These are phyloP conservation scores for Starmerella ratchasimensis DNA, from an alignment of 805 yeast genomes.

Conservation along the genomic window DNA sequence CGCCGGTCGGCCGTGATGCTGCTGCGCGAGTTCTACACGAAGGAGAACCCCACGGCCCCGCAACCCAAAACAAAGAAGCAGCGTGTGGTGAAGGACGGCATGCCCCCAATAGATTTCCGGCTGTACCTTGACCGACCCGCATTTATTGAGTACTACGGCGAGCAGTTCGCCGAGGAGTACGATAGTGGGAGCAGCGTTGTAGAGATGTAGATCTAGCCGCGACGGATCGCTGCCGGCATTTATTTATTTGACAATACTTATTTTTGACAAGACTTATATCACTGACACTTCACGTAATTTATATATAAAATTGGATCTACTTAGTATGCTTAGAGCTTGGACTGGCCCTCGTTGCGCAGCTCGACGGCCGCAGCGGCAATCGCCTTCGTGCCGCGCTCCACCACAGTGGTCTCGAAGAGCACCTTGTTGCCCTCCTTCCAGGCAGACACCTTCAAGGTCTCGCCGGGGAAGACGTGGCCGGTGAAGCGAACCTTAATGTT, in stretches of 20 bases:
- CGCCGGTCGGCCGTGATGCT: constrained; percentile 73
- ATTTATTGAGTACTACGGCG: constrained; percentile 41
- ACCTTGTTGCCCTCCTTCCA: constrained; percentile 70
- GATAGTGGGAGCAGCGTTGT: constrained; percentile 2
- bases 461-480: constrained; percentile 90
- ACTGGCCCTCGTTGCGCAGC: constrained; percentile 25
- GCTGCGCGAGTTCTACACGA: constrained; percentile 68
- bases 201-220: neutral
- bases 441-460: constrained; percentile 61
- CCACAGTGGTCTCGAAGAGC: constrained; percentile 67
- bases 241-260: neutral
- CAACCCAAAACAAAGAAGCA: constrained; percentile 58
- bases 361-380: constrained; percentile 80
- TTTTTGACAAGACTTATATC: neutral
- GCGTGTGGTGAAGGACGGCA: constrained; percentile 34
- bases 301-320: neutral
- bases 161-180: constrained; percentile 23
- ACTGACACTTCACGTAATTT: too few species aligned
- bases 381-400: constrained; percentile 64
- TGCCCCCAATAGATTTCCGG: constrained; percentile 44
- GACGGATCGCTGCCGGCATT: too few species aligned
- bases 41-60: constrained; percentile 79
- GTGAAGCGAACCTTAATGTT: constrained; percentile 86
- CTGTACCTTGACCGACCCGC: constrained; percentile 39
- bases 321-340: constrained; percentile 18